A percentile compares a stretch with the other conserved stretches of the same genome.
These are phyloP conservation scores for Micromonas pusilla DNA, from an alignment of 139 green algal species.

Conservation along the genomic window DNA sequence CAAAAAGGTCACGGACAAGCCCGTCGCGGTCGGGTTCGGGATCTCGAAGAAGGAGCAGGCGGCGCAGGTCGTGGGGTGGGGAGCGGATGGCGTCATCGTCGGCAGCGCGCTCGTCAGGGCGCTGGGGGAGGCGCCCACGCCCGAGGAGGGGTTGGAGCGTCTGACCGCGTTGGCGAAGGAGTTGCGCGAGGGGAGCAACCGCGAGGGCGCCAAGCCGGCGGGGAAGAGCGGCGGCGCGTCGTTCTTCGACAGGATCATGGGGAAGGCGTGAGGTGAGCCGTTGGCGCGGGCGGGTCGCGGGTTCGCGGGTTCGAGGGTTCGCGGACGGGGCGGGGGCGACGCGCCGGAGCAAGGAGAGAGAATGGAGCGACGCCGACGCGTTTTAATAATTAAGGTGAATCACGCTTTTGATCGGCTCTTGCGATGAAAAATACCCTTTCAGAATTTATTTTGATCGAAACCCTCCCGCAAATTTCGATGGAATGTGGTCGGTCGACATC, in stretches of 20 bases:
- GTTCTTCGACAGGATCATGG: neutral
- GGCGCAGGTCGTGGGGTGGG: constrained; percentile 66
- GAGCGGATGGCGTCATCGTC: constrained; percentile 95
- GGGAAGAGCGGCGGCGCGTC: neutral
- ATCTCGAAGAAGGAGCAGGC: constrained; percentile 76
- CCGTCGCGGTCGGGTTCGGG: constrained; percentile 91
- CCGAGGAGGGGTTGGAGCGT: constrained; percentile 8
- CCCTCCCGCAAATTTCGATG: too few relatives aligned
- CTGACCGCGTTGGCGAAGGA: constrained; percentile 15
- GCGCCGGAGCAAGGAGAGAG: too few relatives aligned
- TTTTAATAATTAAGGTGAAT: too few relatives aligned
- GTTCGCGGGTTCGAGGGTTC: too few relatives aligned
- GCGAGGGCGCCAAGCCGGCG: neutral
- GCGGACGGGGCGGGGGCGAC: too few relatives aligned
- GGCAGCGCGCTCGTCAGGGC: constrained; percentile 82
- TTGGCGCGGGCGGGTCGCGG: too few relatives aligned
- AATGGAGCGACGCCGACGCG: too few relatives aligned
- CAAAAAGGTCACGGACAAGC: constrained; percentile 49
- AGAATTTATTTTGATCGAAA: too few relatives aligned
- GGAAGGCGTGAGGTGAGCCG: neutral
- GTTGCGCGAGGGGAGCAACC: neutral
- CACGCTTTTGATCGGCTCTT: too few relatives aligned
- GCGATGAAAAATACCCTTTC: too few relatives aligned
- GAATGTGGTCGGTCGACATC: too few relatives aligned
- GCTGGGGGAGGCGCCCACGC: constrained; percentile 63